Evolutionary conservation across 2,329 filamentous ascomycete species (phyloP).

Genomic region (Talaromyces sp.): DNA sequence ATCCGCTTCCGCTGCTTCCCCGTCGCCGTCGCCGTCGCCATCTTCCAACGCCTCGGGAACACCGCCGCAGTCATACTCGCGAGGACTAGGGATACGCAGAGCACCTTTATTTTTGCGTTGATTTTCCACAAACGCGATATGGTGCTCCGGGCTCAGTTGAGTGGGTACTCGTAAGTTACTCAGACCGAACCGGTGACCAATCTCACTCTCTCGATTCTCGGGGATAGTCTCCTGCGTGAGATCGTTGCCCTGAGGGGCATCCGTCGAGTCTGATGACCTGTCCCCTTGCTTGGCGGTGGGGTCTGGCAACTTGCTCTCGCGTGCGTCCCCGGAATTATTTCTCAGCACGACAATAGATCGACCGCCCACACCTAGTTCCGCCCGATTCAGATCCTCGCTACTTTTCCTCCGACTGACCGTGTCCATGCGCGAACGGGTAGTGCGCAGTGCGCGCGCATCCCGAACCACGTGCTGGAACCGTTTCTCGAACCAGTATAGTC

Average conservation of each 20-base stretch:
- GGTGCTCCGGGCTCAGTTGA: slow-evolving; percentile 67
- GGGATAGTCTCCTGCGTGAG: slow-evolving; percentile 22
- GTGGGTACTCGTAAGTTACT: slow-evolving; percentile 57
- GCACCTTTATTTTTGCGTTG: slow-evolving; percentile 77
- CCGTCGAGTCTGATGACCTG: slow-evolving; percentile 28
- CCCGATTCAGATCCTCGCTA: slow-evolving; percentile 38
- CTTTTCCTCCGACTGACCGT: slow-evolving; percentile 52
- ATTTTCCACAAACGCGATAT: slow-evolving; percentile 84
- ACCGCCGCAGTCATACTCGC: slow-evolving; percentile 83
- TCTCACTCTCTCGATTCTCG: slow-evolving; percentile 14
- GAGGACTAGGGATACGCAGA: slow-evolving; percentile 85
- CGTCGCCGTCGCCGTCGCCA: slow-evolving; percentile 47
- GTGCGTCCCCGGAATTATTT: slow-evolving; percentile 34
- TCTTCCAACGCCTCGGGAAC: slow-evolving; percentile 64
- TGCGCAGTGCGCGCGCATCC: slow-evolving; percentile 69
- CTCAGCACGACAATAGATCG: slow-evolving; percentile 44
- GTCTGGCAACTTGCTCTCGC: slow-evolving; percentile 22
- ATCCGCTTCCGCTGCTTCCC: slow-evolving; percentile 3
- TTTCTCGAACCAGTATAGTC: slow-evolving; percentile 98
- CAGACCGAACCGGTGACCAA: slow-evolving; percentile 51
- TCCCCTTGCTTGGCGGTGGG: slow-evolving; percentile 24
- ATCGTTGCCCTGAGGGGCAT: slow-evolving; percentile 24
- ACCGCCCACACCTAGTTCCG: slow-evolving; percentile 42
- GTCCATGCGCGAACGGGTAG: slow-evolving; percentile 63
- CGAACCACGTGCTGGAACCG: slow-evolving; percentile 82